A percentile compares a stretch with the other conserved stretches of the same genome.
Evolutionary conservation across 1,139 yeast genomes (phyloP).

Genomic region (Candida sanyaensis): DNA sequence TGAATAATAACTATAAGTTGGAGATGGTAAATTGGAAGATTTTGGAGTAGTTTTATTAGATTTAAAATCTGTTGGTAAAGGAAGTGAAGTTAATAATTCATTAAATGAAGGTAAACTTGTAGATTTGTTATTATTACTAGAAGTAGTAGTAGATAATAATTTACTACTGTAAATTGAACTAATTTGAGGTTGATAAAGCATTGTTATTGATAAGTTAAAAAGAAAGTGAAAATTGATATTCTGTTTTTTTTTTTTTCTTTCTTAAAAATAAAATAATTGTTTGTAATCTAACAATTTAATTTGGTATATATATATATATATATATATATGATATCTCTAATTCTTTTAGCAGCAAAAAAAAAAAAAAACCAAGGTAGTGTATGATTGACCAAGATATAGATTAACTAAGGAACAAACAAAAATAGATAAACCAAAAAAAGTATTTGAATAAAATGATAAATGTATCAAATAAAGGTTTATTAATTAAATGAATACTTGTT

Average conservation of each 20-base stretch:
- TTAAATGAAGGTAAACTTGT: constrained; percentile 37
- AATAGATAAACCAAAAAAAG: too few relatives aligned
- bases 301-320: background rate
- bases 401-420: too few relatives aligned
- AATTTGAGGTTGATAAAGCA: constrained; percentile 4
- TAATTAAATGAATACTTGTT: too few relatives aligned
- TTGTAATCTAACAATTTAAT: background rate
- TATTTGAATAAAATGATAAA: too few relatives aligned
- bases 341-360: constrained; percentile 4
- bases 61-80: constrained; percentile 31
- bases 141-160: background rate
- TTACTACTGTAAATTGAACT: background rate
- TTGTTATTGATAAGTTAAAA: background rate
- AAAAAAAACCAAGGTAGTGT: background rate
- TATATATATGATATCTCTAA: background rate
- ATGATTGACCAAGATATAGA: background rate
- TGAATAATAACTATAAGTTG: constrained; percentile 6
- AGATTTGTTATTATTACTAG: constrained; percentile 4
- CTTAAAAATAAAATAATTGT: too few relatives aligned
- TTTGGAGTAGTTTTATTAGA: constrained; percentile 8
- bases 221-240: background rate
- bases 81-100: constrained; percentile 39
- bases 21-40: constrained; percentile 5
- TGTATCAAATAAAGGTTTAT: too few relatives aligned
- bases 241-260: too few relatives aligned